Conservation (phyloP, 352 stramenopile species). For the Pythium dissotocum region DNA sequence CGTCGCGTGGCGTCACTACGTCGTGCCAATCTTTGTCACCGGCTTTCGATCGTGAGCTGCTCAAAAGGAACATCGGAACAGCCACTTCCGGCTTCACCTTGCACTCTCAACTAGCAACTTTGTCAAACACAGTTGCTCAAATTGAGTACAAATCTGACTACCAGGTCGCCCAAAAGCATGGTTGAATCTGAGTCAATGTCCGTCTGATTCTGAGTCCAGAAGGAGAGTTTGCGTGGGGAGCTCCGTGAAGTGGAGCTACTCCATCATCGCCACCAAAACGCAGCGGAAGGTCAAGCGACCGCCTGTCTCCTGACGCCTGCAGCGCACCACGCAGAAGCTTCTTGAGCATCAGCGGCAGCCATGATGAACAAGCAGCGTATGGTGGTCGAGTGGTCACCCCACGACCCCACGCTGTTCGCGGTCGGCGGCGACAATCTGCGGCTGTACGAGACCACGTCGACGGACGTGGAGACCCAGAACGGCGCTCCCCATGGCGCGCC, state of each 20-base stretch:
- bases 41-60: conserved; percentile 8
- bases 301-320: not conserved
- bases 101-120: conserved; percentile 19
- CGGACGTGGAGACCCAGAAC: conserved; percentile 28
- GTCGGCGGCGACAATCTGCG: conserved; percentile 81
- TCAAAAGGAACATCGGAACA: conserved; percentile 2
- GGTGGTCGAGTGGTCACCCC: conserved; percentile 83
- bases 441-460: conserved; percentile 65
- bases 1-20: not conserved
- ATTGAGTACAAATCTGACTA: conserved; percentile 4
- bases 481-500: conserved; percentile 2
- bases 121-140: not conserved
- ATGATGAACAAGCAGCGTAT: conserved; percentile 74
- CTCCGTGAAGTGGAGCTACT: not conserved
- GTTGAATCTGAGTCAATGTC: conserved; percentile 1
- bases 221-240: not conserved
- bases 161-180: conserved; percentile 1
- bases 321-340: not conserved
- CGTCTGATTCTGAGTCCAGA: conserved; percentile 1
- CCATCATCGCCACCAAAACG: not conserved
- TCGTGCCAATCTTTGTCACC: conserved; percentile 29
- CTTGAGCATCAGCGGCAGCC: not conserved
- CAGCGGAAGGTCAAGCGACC: not conserved
- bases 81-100: conserved; percentile 5
- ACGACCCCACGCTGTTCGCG: conserved; percentile 81